These are phyloP conservation scores for Teunomyces stri DNA, from an alignment of 805 yeast genomes.

Conservation along the genomic window DNA sequence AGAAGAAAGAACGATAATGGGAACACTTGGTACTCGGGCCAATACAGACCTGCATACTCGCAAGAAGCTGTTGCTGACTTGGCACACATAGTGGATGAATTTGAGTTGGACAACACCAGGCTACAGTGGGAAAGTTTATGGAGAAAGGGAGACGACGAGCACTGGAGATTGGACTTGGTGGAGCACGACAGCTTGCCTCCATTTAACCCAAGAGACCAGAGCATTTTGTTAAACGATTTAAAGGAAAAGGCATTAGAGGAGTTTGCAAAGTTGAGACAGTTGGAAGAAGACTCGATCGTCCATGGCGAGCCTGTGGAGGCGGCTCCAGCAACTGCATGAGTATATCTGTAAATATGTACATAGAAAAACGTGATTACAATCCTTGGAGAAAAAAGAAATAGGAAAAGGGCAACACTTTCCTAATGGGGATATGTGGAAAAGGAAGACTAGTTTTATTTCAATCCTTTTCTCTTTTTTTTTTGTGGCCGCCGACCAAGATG, in stretches of 20 bases:
- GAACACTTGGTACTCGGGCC: slow-evolving; percentile 82
- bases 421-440: not conserved
- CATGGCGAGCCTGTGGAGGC: not conserved
- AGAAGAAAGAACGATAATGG: slow-evolving; percentile 75
- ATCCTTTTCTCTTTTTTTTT: not conserved
- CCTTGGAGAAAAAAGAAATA: not conserved
- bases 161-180: slow-evolving; percentile 64
- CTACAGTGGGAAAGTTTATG: slow-evolving; percentile 83
- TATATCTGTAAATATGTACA: slow-evolving; percentile 8
- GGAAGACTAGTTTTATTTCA: not conserved
- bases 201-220: slow-evolving; percentile 64
- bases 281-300: slow-evolving; percentile 1
- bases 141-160: slow-evolving; percentile 77
- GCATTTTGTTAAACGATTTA: slow-evolving; percentile 61
- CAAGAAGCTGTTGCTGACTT: slow-evolving; percentile 92
- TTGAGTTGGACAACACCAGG: slow-evolving; percentile 46
- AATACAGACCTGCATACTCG: slow-evolving; percentile 84
- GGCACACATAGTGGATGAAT: slow-evolving; percentile 63
- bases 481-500: not conserved
- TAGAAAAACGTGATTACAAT: slow-evolving; percentile 3
- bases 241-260: slow-evolving; percentile 38
- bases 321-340: slow-evolving; percentile 1
- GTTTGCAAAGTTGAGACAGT: slow-evolving; percentile 25
- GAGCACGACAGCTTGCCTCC: slow-evolving; percentile 60
- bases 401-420: not conserved